Conservation (phyloP, 192 early-diverging fungal genomes). For the Podila epicladia region DNA sequence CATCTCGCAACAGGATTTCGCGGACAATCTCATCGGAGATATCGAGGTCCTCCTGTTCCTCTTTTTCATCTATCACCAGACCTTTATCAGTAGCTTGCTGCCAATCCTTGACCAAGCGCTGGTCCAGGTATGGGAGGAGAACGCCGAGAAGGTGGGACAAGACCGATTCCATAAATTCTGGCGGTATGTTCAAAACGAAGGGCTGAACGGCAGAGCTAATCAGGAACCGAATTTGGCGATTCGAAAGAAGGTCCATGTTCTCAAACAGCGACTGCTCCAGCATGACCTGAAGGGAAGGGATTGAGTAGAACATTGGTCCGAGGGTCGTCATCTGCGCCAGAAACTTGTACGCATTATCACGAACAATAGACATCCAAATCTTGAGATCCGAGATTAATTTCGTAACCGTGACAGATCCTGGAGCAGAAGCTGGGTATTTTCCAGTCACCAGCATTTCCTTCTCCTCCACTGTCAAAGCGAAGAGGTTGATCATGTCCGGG, state of each 20-base stretch:
- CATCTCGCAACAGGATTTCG: slow-evolving; percentile 38
- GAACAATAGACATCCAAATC: slow-evolving; percentile 27
- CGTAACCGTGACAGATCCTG: not conserved
- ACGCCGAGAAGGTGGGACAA: slow-evolving; percentile 30
- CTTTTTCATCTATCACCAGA: slow-evolving; percentile 29
- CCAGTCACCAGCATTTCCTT: slow-evolving; percentile 44
- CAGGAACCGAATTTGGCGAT: slow-evolving; percentile 34
- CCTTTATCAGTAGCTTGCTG: slow-evolving; percentile 34
- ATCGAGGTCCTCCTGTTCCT: slow-evolving; percentile 29
- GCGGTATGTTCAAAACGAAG: slow-evolving; percentile 36
- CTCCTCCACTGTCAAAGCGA: slow-evolving; percentile 20
- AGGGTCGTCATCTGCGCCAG: slow-evolving; percentile 30
- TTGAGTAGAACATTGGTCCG: slow-evolving; percentile 44
- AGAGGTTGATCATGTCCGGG: slow-evolving; percentile 12
- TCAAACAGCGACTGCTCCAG: slow-evolving; percentile 47
- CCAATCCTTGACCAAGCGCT: slow-evolving; percentile 44
- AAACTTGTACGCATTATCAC: slow-evolving; percentile 31
- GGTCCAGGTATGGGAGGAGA: slow-evolving; percentile 44
- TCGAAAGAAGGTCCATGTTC: slow-evolving; percentile 27
- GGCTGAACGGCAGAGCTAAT: slow-evolving; percentile 36
- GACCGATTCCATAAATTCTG: slow-evolving; percentile 14
- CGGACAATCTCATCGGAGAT: slow-evolving; percentile 35
- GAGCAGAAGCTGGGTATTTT: not conserved
- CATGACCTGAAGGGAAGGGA: slow-evolving; percentile 18
- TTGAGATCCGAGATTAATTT: slow-evolving; percentile 30